Percentiles rank a stretch among this genome's conserved stretches.
Evolutionary conservation across 805 yeast genomes (phyloP).

Genomic region (Danielia oregonensis): DNA sequence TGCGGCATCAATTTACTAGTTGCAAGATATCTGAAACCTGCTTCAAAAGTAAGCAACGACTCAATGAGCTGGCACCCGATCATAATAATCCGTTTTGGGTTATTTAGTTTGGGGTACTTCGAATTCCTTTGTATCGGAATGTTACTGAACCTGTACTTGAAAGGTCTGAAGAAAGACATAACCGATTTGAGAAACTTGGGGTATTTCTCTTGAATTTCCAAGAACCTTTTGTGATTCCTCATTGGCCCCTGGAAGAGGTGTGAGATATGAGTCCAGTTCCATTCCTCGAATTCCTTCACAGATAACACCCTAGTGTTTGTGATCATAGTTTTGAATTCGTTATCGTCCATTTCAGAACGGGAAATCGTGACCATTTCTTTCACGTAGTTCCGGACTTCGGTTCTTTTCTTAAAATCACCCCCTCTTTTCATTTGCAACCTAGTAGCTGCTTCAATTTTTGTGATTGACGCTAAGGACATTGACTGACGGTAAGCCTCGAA

Average conservation of each 20-base stretch:
- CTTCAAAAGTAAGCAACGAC: constrained; percentile 55
- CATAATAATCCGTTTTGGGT: constrained; percentile 53
- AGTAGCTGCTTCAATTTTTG: constrained; percentile 13
- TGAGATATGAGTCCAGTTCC: constrained; percentile 82
- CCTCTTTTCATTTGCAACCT: constrained; percentile 2
- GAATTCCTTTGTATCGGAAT: constrained; percentile 14
- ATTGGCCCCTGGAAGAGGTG: constrained; percentile 83
- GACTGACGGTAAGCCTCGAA: constrained; percentile 7
- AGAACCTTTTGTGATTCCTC: constrained; percentile 65
- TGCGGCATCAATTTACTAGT: constrained; percentile 83
- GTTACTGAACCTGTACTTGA: constrained; percentile 70
- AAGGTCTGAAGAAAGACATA: constrained; percentile 85
- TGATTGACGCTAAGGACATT: constrained; percentile 10
- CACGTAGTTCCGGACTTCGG: constrained; percentile 19
- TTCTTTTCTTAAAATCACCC: not conserved
- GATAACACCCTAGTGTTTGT: constrained; percentile 66
- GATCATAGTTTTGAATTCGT: constrained; percentile 62
- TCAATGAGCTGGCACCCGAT: constrained; percentile 76
- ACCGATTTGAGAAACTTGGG: constrained; percentile 85
- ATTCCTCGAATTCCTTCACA: constrained; percentile 72
- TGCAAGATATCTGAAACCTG: constrained; percentile 62
- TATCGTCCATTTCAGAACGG: constrained; percentile 48
- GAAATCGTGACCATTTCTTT: constrained; percentile 19
- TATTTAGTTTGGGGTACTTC: constrained; percentile 28
- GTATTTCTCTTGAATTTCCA: constrained; percentile 65